These are phyloP conservation scores for Geotrichum bryndzae DNA, from an alignment of 1,139 yeast genomes.

Conservation along the genomic window DNA sequence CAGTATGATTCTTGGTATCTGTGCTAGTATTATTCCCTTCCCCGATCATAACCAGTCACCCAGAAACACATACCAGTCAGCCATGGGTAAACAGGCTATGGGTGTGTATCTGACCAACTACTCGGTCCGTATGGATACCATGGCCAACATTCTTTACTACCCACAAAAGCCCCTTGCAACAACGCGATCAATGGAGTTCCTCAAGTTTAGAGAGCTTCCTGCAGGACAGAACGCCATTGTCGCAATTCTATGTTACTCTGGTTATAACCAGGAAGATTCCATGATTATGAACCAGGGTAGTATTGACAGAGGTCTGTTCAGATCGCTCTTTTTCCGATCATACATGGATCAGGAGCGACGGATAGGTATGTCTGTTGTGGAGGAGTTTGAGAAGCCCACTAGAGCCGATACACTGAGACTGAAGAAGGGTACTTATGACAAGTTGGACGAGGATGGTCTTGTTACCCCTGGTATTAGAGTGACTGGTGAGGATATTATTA, in stretches of 20 bases:
- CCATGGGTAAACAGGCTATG: constrained; percentile 99
- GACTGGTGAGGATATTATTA: constrained; percentile 96
- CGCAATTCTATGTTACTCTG: constrained; percentile 96
- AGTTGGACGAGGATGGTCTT: constrained; percentile 95
- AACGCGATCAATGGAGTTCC: constrained; percentile 96
- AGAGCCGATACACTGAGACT: constrained; percentile 89
- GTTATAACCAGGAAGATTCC: constrained; percentile 99
- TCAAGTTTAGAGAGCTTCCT: constrained; percentile 95
- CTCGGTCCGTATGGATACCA: constrained; percentile 96
- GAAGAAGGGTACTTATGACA: constrained; percentile 97
- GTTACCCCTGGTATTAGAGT: constrained; percentile 98
- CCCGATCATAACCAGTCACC: constrained; percentile 99
- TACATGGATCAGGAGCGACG: constrained; percentile 98
- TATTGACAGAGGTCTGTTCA: constrained; percentile 91
- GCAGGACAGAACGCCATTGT: constrained; percentile 99
- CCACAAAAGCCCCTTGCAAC: constrained; percentile 99
- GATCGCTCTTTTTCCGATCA: constrained; percentile 92
- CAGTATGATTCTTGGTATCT: constrained; percentile 96
- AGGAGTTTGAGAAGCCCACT: constrained; percentile 92
- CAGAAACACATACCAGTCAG: constrained; percentile 97
- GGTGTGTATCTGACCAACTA: constrained; percentile 98
- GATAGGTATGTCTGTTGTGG: constrained; percentile 96
- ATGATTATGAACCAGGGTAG: constrained; percentile 99
- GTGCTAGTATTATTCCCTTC: constrained; percentile 98
- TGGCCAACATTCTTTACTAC: constrained; percentile 95